These are phyloP conservation scores for Fusarium xyrophilum DNA, from an alignment of 2,329 filamentous ascomycete genomes.

Conservation along the genomic window DNA sequence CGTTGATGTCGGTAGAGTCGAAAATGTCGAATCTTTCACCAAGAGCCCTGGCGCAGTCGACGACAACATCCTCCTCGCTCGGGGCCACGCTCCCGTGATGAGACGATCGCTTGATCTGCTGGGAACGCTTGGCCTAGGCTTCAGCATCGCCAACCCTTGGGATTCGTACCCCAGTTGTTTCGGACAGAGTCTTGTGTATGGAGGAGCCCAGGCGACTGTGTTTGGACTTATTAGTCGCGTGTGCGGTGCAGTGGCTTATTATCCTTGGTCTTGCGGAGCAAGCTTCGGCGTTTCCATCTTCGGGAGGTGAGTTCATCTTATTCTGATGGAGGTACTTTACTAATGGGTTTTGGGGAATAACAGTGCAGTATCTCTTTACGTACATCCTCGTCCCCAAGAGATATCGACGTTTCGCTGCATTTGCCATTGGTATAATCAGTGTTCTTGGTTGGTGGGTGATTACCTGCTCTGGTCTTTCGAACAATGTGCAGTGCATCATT, in stretches of 20 bases:
- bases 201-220: background rate
- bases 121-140: background rate
- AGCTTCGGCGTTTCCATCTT: background rate
- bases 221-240: background rate
- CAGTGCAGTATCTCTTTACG: background rate
- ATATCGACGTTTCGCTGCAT: background rate
- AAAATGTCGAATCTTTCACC: background rate
- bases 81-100: background rate
- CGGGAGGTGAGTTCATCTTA: fast-evolving
- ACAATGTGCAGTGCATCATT: background rate
- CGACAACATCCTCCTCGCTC: background rate
- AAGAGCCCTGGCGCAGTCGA: background rate
- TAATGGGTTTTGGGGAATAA: background rate
- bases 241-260: background rate
- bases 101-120: background rate
- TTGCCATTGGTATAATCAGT: background rate
- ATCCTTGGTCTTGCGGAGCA: background rate
- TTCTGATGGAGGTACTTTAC: fast-evolving
- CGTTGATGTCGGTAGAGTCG: background rate
- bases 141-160: background rate
- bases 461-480: background rate
- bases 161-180: background rate
- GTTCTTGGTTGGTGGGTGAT: background rate
- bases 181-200: background rate
- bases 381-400: background rate